Evolutionary conservation across 140 eudicot species (phyloP).

Genomic region (Ambrosia hybrid): DNA sequence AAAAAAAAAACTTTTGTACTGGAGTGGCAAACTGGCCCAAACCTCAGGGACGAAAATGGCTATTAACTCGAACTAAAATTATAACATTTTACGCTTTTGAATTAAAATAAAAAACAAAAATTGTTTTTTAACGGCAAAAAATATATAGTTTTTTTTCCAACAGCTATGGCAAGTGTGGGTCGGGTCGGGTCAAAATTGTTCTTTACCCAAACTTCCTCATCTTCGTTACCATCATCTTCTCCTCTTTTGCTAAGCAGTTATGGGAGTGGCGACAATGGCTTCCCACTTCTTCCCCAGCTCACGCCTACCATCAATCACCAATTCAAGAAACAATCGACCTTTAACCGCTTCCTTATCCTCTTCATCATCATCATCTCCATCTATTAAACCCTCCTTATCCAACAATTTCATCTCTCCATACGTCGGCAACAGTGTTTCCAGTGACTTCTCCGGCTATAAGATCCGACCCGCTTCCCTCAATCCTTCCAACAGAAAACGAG

Average conservation of each 20-base stretch:
- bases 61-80: no score
- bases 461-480: conserved; percentile 63
- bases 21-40: no score
- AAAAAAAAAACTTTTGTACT: no score
- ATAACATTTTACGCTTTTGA: no score
- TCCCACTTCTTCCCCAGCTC: conserved; percentile 37
- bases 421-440: conserved; percentile 33
- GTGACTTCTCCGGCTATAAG: conserved; percentile 58
- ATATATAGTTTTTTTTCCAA: no score
- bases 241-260: conserved; percentile 16
- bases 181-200: conserved; percentile 25
- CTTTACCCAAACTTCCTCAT: not conserved
- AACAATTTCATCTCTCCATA: conserved; percentile 34
- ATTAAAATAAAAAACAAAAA: no score
- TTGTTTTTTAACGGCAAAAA: no score
- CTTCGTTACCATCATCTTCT: not conserved
- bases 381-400: conserved; percentile 41
- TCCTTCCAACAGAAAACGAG: conserved; percentile 48
- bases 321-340: conserved; percentile 13
- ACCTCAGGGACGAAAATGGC: no score
- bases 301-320: conserved; percentile 16
- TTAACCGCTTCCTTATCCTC: conserved; percentile 17
- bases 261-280: conserved; percentile 52
- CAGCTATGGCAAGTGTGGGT: not conserved
- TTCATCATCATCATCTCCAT: conserved; percentile 9